These are phyloP conservation scores for Kazachstania psychrophila DNA, from an alignment of 805 yeast species.

Conservation along the genomic window DNA sequence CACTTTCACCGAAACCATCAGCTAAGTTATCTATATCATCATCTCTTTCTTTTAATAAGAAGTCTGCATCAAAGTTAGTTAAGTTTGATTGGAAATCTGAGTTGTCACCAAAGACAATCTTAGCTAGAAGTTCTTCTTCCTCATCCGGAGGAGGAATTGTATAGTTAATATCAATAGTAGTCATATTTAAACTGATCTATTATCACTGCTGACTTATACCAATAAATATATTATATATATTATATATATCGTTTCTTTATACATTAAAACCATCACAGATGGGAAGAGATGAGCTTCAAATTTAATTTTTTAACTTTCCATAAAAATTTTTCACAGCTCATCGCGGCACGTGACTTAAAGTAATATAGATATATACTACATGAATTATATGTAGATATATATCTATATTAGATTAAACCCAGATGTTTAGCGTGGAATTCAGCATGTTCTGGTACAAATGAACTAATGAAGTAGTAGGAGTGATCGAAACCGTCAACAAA, in stretches of 20 bases:
- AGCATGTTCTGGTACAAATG: conserved; percentile 77
- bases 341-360: neutral
- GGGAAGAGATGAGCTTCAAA: conserved; percentile 23
- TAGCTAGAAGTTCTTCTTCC: conserved; percentile 73
- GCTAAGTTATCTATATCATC: conserved; percentile 17
- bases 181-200: neutral
- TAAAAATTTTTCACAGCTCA: neutral
- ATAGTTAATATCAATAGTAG: conserved; percentile 3
- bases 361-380: no score
- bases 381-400: no score
- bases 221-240: no score
- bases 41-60: conserved; percentile 32
- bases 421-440: conserved; percentile 70
- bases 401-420: conserved; percentile 23
- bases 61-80: conserved; percentile 47
- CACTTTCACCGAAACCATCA: no score
- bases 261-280: no score
- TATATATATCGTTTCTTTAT: no score
- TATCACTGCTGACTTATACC: no score
- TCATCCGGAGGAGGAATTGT: conserved; percentile 62
- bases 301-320: neutral
- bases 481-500: conserved; percentile 83
- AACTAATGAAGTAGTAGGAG: conserved; percentile 74
- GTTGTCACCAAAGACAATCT: conserved; percentile 79
- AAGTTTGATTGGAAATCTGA: conserved; percentile 46